phyloP scores from a whole-genome alignment of 2,329 filamentous ascomycete species.

The Ophiocordyceps unilateralis region DNA sequence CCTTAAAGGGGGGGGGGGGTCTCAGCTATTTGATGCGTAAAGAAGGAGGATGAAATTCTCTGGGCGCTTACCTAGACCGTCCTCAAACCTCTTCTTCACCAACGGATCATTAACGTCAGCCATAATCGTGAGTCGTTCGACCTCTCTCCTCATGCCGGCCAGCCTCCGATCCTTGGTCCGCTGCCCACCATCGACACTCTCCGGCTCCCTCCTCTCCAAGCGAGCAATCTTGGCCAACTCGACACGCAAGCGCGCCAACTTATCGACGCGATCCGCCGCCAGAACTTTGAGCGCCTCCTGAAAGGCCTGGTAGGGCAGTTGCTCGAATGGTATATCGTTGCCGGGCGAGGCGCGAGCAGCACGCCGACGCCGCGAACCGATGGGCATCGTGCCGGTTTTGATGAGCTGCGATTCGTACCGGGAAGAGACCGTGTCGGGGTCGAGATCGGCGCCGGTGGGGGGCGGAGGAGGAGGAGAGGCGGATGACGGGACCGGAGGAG shows the following conservation, averaged over 20 bases:
- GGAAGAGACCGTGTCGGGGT: slow-evolving; percentile 52
- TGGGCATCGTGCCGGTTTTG: slow-evolving; percentile 48
- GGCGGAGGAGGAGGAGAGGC: slow-evolving; percentile 1
- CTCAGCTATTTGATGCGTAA: background rate
- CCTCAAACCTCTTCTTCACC: slow-evolving; percentile 87
- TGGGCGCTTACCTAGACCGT: slow-evolving; percentile 58
- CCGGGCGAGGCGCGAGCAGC: slow-evolving; percentile 46
- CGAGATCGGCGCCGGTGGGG: slow-evolving; percentile 27
- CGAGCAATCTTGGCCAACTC: slow-evolving; percentile 52
- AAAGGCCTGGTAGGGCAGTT: slow-evolving; percentile 93
- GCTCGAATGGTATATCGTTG: slow-evolving; percentile 64
- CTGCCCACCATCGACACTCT: slow-evolving; percentile 43
- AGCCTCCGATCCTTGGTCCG: slow-evolving; percentile 48
- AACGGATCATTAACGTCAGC: slow-evolving; percentile 91
- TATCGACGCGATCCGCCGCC: slow-evolving; percentile 62
- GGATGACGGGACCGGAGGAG: background rate
- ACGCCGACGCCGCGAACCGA: slow-evolving; percentile 75
- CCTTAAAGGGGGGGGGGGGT: slow-evolving; percentile 31
- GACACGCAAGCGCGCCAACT: slow-evolving; percentile 53
- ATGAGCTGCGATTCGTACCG: slow-evolving; percentile 46
- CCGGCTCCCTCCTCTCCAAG: slow-evolving; percentile 40
- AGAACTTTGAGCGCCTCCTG: slow-evolving; percentile 84
- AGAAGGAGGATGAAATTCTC: background rate
- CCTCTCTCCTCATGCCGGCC: slow-evolving; percentile 48
- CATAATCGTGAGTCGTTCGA: slow-evolving; percentile 70